Base-by-base conservation (phyloP, 495 filamentous ascomycete genomes). In the Penicillium crystallinum region DNA sequence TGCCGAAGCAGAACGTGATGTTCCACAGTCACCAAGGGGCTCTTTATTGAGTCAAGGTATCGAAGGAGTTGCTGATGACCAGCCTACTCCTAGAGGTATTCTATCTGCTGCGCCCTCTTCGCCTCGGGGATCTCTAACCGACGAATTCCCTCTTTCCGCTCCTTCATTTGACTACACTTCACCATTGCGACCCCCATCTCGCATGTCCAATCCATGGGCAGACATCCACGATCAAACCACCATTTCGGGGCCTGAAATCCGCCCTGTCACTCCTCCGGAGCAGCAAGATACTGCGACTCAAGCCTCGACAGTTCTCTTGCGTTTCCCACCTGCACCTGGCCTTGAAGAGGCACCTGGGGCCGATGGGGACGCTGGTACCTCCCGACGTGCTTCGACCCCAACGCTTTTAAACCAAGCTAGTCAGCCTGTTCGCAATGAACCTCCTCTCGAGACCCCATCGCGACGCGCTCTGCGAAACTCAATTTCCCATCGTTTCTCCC, bases 171-270 rank as follows among this genome's bases (percentile, higher is more conserved):
- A 65, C 23, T 55, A 62, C 22, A 41, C 63, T n/a, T 66, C 68
- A 22, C 61, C 69, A 33, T 37, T 67, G 35, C 69, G 62, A 25
- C 61, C 67, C 27, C 63, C 63, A 6, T 74, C 73, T 21, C 66
- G 66, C 8, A 64, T 70, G 41, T 65, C 64, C 7, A 77, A 77
- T 33, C 73, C 73, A 6, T 77, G 73, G 73, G 69, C 62, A 19
- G 64, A 71, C 18, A 55, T 54, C 6, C 44, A 54, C 12, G 61
- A 64, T 15, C 44, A 51, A n/a, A 12, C 48, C 30, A 31, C 53
- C 22, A 29, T 35, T 2, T 31, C 62, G 3, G 49, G 53, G 21
- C 61, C 63, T 11, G 65, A 73, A 33, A 55, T 61, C 25, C 64
- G 62, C 12, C 67, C 68, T 1, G 19, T 46, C 8, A 70, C 68